phyloP scores from a whole-genome alignment of 208 protist genomes.

The Phytomonas francai region DNA sequence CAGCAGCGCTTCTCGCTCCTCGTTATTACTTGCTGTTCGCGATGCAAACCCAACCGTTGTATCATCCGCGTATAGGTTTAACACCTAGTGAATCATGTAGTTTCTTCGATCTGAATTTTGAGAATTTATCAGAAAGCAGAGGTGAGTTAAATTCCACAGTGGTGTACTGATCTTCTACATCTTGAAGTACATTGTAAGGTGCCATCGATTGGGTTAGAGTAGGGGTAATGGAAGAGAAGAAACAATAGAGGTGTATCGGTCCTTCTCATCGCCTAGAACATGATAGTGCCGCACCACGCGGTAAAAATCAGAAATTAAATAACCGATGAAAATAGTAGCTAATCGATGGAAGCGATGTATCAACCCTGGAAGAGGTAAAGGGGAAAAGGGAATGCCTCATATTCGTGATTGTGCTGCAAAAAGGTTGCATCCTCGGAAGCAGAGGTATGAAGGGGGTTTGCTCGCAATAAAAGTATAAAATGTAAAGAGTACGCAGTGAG shows the following conservation, averaged over 20 bases:
- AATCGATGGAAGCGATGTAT: not conserved
- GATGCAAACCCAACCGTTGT: too few relatives aligned
- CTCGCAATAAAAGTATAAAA: not conserved
- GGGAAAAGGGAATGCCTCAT: not conserved
- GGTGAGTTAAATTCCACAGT: not conserved
- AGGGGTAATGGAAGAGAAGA: not conserved
- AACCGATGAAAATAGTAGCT: not conserved
- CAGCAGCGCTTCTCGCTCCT: not conserved
- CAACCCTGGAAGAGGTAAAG: not conserved
- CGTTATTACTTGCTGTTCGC: not conserved
- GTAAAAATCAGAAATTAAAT: not conserved
- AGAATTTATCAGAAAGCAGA: not conserved
- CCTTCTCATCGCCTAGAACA: not conserved
- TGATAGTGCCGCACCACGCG: not conserved
- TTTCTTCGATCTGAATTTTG: not conserved
- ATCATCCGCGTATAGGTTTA: too few relatives aligned
- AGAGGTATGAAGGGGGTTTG: not conserved
- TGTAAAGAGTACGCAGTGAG: not conserved
- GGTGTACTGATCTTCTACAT: not conserved
- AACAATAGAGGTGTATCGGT: not conserved
- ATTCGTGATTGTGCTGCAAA: not conserved
- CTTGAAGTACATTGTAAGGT: not conserved
- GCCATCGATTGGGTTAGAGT: not conserved
- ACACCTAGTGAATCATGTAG: not conserved
- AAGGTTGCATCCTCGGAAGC: not conserved